Conservation (phyloP, 805 yeast genomes). For the Schwanniomyces pseudopolymorphus region DNA sequence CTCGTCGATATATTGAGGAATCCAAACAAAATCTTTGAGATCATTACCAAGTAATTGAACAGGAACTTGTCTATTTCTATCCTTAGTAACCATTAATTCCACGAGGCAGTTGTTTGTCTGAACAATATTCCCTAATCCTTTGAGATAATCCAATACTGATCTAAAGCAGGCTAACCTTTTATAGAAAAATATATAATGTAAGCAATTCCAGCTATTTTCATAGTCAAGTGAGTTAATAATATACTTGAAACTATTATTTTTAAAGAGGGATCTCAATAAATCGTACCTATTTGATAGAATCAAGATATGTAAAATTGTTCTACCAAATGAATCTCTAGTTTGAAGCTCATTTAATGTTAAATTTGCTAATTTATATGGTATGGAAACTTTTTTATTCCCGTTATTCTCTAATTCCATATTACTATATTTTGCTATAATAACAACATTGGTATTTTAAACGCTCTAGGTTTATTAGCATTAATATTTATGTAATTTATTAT, state of each 20-base stretch:
- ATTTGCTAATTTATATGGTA: slow-evolving; percentile 5
- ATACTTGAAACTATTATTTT: slow-evolving; percentile 46
- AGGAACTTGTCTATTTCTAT: slow-evolving; percentile 71
- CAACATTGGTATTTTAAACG: neutral
- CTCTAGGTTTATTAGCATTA: neutral
- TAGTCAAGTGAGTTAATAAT: slow-evolving; percentile 48
- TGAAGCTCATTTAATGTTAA: slow-evolving; percentile 32
- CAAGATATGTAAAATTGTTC: slow-evolving; percentile 59
- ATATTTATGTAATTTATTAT: neutral
- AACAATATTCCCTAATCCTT: slow-evolving; percentile 5
- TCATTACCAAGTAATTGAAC: slow-evolving; percentile 60
- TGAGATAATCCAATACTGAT: slow-evolving; percentile 28
- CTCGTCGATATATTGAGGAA: slow-evolving; percentile 43
- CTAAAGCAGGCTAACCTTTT: slow-evolving; percentile 58
- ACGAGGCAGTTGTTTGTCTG: slow-evolving; percentile 23
- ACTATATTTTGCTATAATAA: neutral
- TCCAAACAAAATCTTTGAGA: slow-evolving; percentile 40
- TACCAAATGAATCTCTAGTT: slow-evolving; percentile 68
- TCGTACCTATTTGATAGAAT: slow-evolving; percentile 51
- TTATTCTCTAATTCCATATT: slow-evolving; percentile 4
- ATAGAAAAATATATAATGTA: slow-evolving; percentile 66
- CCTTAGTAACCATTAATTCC: slow-evolving; percentile 55
- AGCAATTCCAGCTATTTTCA: slow-evolving; percentile 81
- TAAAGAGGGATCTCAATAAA: slow-evolving; percentile 45
- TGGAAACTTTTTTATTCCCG: slow-evolving; percentile 1